These are phyloP conservation scores for Penicillium robsamsonii DNA, from an alignment of 495 filamentous ascomycete species.

Conservation along the genomic window DNA sequence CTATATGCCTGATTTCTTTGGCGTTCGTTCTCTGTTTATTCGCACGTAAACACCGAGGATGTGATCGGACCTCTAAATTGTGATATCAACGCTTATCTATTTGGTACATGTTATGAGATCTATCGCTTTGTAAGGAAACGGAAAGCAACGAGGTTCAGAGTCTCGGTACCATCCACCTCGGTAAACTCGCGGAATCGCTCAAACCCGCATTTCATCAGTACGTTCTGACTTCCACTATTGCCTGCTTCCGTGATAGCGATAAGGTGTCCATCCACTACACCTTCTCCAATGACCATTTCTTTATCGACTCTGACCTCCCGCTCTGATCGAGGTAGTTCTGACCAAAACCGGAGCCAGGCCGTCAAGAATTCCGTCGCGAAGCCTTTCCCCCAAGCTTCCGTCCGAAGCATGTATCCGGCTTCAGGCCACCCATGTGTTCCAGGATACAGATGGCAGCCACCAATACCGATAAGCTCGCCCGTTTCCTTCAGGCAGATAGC, in stretches of 20 bases:
- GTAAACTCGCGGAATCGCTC: slow-evolving; percentile 27
- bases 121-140: slow-evolving; percentile 11
- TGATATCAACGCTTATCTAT: background rate
- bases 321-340: slow-evolving; percentile 36
- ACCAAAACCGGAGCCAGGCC: slow-evolving; percentile 38
- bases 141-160: slow-evolving; percentile 13
- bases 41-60: background rate
- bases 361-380: slow-evolving; percentile 46
- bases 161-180: slow-evolving; percentile 16
- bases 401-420: slow-evolving; percentile 47
- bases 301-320: slow-evolving; percentile 24
- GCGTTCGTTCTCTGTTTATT: background rate
- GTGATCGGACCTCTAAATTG: background rate
- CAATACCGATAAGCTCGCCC: slow-evolving; percentile 19
- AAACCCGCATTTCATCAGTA: slow-evolving; percentile 41
- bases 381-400: slow-evolving; percentile 45
- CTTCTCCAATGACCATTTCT: slow-evolving; percentile 14
- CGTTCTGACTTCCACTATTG: slow-evolving; percentile 36
- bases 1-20: too few relatives aligned
- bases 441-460: slow-evolving; percentile 18
- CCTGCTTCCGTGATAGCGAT: slow-evolving; percentile 32
- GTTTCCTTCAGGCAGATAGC: slow-evolving; percentile 36
- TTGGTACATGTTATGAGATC: background rate
- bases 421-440: slow-evolving; percentile 34
- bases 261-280: slow-evolving; percentile 29